Evolutionary conservation across 805 yeast species (phyloP), one percentile per base, ranked within the genome.

Genomic region (Yamadazyma insecticola): DNA sequence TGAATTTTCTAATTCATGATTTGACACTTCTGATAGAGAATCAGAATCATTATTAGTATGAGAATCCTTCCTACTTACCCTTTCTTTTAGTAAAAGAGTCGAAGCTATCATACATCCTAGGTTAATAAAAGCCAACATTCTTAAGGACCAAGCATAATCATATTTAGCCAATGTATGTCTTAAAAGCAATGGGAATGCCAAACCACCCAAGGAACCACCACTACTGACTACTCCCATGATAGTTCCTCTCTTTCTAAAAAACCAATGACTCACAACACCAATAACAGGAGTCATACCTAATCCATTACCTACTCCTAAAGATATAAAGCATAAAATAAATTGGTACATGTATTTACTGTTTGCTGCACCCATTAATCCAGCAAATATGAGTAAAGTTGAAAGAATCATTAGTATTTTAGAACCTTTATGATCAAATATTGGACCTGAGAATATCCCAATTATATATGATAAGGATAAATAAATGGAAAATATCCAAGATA

Each of bases 161-260:
- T 71, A 53, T 4, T 49, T 46, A 1, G 58, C 50, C 37, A 72
- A 70, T 31, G 73, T 47, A n/a, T 58, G 48, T 33, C 69, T 57
- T 37, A 78, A 51, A 43, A 74, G 52, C 26, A 79, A 53, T 1
- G 86, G 83, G 48, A 74, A 72, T 3, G 74, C 47, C 7, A 78
- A 59, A 4, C 86, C 87, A 1, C 85, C 87, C 4, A 76, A 55
- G 5, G 81, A 73, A 1, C 84, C 84, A 6, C 85, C 87, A 57
- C 76, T 55, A 35, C 79, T 74, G 3, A 80, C 81, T 3, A 78
- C 41, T 1, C 86, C 84, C 18, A 76, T 60, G 4, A 78, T 35
- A 19, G 38, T 58, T 1, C 81, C 87, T 43, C 88, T 60, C 41
- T 64, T 77, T 21, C 53, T 53, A 20, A 63, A 57, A 47, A 81